Conservation (phyloP, 2,329 filamentous ascomycete species). For the Xylaria sp. region DNA sequence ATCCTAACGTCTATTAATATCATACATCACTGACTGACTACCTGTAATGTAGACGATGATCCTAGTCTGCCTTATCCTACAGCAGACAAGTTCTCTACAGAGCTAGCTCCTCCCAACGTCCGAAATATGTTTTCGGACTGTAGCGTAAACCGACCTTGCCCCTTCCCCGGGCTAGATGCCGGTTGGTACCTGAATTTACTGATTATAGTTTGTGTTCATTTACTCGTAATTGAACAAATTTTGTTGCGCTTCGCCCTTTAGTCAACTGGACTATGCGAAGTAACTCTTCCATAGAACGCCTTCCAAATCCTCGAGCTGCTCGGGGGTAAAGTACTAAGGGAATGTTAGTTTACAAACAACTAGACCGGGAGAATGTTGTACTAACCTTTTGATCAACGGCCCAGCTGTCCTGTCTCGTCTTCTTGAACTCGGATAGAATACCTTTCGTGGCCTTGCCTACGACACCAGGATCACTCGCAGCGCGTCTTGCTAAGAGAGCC, state of each 20-base stretch:
- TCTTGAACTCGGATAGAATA: constrained; percentile 97
- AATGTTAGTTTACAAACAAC: constrained; percentile 37
- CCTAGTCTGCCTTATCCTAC: constrained; percentile 2
- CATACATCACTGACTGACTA: constrained; percentile 9
- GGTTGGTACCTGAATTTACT: background rate
- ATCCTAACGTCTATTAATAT: background rate
- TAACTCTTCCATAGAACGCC: constrained; percentile 99
- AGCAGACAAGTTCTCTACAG: background rate
- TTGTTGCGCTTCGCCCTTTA: background rate
- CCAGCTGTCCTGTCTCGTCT: constrained; percentile 99
- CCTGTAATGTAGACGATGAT: constrained; percentile 5
- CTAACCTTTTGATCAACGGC: constrained; percentile 93
- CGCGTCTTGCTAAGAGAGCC: constrained; percentile 80
- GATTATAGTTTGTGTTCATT: background rate
- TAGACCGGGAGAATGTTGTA: background rate
- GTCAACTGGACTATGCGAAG: constrained; percentile 69
- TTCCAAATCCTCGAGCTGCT: constrained; percentile 93
- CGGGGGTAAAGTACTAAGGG: constrained; percentile 78
- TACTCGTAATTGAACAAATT: background rate
- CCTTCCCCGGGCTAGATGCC: background rate
- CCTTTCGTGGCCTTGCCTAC: constrained; percentile 96
- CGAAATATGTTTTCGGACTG: background rate
- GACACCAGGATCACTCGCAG: constrained; percentile 86
- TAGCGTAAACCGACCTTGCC: background rate
- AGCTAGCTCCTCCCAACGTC: background rate